Conservation (phyloP, 306 rosid species). For the Begonia fuchsioides region DNA sequence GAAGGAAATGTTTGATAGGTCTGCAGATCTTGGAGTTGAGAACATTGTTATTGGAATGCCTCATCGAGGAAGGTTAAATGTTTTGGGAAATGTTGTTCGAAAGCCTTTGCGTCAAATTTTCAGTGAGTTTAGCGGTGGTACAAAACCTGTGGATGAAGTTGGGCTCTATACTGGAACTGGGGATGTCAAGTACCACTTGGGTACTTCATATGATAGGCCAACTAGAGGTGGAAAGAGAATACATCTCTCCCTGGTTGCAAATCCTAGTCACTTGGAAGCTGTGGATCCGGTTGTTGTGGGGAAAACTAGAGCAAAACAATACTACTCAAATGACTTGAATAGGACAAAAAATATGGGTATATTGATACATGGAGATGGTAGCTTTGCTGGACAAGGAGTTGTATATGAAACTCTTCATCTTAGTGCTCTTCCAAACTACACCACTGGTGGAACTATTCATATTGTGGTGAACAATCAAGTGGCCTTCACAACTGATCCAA, state of each 20-base stretch:
- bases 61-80: constrained; percentile 77
- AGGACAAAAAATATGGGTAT: constrained; percentile 75
- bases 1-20: constrained; percentile 88
- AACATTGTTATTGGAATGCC: constrained; percentile 95
- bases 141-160: constrained; percentile 69
- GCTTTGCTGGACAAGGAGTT: constrained; percentile 98
- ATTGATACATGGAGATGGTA: constrained; percentile 93
- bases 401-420: constrained; percentile 91
- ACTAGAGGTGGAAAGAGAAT: constrained; percentile 78
- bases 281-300: constrained; percentile 87
- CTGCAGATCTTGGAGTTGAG: constrained; percentile 95
- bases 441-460: constrained; percentile 96
- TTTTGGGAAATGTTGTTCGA: constrained; percentile 80
- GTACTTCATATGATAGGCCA: constrained; percentile 87
- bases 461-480: constrained; percentile 87
- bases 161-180: constrained; percentile 94
- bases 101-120: constrained; percentile 91
- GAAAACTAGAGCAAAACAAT: constrained; percentile 91
- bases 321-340: constrained; percentile 53
- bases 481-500: constrained; percentile 93
- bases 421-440: constrained; percentile 88
- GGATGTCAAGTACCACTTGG: constrained; percentile 93
- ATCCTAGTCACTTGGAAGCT: constrained; percentile 97
- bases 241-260: constrained; percentile 84
- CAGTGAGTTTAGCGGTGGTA: constrained; percentile 75